Percentiles rank a stretch among this genome's conserved stretches.
Conservation (phyloP, 345 rosid species). For the Cardamine chenopodiifolia region DNA sequence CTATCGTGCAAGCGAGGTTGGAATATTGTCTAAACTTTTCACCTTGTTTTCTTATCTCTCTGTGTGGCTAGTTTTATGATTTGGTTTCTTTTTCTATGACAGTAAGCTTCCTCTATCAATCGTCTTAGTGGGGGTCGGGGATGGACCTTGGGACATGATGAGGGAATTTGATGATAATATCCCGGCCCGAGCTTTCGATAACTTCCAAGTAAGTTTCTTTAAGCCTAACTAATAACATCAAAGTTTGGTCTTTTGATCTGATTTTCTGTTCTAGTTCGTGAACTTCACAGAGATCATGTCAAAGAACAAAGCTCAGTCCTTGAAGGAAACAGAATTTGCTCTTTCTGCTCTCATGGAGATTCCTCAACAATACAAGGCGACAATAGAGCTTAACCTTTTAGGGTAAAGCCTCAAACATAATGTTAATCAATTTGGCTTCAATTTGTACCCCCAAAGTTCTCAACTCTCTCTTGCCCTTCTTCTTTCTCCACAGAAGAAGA, state of each 20-base stretch:
- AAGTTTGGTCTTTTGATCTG: constrained; percentile 2
- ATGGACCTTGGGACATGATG: constrained; percentile 99
- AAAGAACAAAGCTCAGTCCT: constrained; percentile 55
- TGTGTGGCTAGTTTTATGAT: background rate
- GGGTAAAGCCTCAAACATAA: constrained; percentile 79
- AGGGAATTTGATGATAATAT: constrained; percentile 94
- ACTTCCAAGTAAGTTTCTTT: constrained; percentile 72
- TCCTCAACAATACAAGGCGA: constrained; percentile 93
- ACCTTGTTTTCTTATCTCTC: constrained; percentile 15
- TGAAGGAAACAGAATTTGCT: constrained; percentile 91
- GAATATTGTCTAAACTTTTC: constrained; percentile 9
- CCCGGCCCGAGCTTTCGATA: constrained; percentile 90
- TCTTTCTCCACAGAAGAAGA: constrained; percentile 46
- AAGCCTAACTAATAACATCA: background rate
- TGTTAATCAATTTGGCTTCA: constrained; percentile 48
- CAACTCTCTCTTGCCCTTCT: background rate
- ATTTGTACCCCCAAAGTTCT: background rate
- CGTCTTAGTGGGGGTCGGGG: constrained; percentile 92
- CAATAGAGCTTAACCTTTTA: constrained; percentile 74
- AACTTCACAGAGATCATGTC: constrained; percentile 92
- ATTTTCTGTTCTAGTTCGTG: constrained; percentile 68
- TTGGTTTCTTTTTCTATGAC: background rate
- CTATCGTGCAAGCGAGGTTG: constrained; percentile 93
- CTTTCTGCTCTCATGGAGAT: constrained; percentile 95
- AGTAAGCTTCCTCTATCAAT: constrained; percentile 83